Conservation (phyloP, 768 basidiomycete genomes). For the Suillus spraguei region DNA sequence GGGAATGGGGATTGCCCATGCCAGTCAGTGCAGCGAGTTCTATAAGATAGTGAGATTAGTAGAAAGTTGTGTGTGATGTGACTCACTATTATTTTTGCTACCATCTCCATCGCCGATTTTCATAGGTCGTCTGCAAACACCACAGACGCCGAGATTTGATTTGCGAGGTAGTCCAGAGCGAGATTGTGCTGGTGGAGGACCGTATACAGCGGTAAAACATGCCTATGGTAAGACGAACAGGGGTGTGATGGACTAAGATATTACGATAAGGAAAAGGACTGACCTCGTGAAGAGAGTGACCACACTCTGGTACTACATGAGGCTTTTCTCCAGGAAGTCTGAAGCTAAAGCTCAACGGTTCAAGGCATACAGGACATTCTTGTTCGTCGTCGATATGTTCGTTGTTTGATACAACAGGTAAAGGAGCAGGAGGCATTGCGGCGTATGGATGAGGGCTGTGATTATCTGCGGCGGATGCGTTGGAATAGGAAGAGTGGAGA, state of each 20-base stretch:
- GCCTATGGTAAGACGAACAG: slow-evolving; percentile 52
- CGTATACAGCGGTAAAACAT: slow-evolving; percentile 97
- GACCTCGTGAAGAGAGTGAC: slow-evolving; percentile 96
- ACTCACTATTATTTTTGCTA: slow-evolving; percentile 84
- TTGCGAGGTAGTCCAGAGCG: slow-evolving; percentile 61
- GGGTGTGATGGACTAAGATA: background rate
- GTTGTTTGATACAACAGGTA: slow-evolving; percentile 73
- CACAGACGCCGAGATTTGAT: slow-evolving; percentile 91
- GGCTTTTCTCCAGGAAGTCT: slow-evolving; percentile 95
- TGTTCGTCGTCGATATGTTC: slow-evolving; percentile 75
- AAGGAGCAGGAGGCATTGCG: slow-evolving; percentile 61
- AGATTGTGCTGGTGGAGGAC: slow-evolving; percentile 69
- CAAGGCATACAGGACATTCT: slow-evolving; percentile 96
- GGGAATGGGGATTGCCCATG: slow-evolving; percentile 64
- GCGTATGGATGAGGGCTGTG: slow-evolving; percentile 54
- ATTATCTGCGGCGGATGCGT: slow-evolving; percentile 42
- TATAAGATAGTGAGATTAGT: slow-evolving; percentile 34
- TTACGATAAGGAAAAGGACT: slow-evolving; percentile 19
- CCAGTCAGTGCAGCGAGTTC: slow-evolving; percentile 95
- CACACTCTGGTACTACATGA: slow-evolving; percentile 96
- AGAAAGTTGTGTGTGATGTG: background rate
- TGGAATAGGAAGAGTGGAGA: slow-evolving; percentile 47
- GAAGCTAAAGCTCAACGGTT: slow-evolving; percentile 91
- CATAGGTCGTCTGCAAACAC: slow-evolving; percentile 97
- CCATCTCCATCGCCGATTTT: slow-evolving; percentile 88